Base-by-base conservation (phyloP, 139 green algal genomes). In the Desmodesmus armatus region DNA sequence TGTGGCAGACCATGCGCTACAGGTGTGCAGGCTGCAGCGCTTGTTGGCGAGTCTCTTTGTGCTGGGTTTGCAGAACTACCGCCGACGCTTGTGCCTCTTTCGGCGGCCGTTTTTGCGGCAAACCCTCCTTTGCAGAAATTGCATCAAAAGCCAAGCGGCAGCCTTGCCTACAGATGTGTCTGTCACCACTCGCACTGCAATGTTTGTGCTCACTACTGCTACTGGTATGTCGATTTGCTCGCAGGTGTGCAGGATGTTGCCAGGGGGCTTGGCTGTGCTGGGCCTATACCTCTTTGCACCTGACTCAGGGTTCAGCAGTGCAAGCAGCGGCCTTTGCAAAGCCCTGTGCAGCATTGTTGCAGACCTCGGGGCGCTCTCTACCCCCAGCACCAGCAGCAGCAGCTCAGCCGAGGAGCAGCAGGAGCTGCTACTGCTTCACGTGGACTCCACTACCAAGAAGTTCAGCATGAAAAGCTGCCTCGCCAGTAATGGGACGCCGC, bases 1-100 rank as follows among this genome's bases (percentile, higher is more conserved):
- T 85, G 80, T 95, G 3, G 43, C 86, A 49, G 93, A 95, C 71
- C 92, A 96, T 47, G 92, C 89, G 0, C 43, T 69, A 9, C 91
- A 95, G 79, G 83, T 92, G 29, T 58, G 83, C 3, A 83, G 88
- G 25, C 89, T 93, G 79, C 90, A 95, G 27, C 90, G n/a, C n/a
- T n/a, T n/a, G n/a, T n/a, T n/a, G n/a, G n/a, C n/a, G n/a, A n/a
- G n/a, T n/a, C n/a, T n/a, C n/a, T n/a, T n/a, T n/a, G n/a, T n/a
- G n/a, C n/a, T n/a, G n/a, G n/a, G n/a, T n/a, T n/a, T n/a, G n/a
- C n/a, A n/a, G n/a, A n/a, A n/a, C n/a, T n/a, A n/a, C n/a, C n/a
- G n/a, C n/a, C n/a, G n/a, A n/a, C n/a, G n/a, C n/a, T n/a, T n/a
- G n/a, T n/a, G n/a, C n/a, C n/a, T n/a, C n/a, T n/a, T n/a, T n/a